Evolutionary conservation across 352 stramenopile species (phyloP), one percentile per base, ranked within the genome.

Genomic region (Phytophthora ramorum): DNA sequence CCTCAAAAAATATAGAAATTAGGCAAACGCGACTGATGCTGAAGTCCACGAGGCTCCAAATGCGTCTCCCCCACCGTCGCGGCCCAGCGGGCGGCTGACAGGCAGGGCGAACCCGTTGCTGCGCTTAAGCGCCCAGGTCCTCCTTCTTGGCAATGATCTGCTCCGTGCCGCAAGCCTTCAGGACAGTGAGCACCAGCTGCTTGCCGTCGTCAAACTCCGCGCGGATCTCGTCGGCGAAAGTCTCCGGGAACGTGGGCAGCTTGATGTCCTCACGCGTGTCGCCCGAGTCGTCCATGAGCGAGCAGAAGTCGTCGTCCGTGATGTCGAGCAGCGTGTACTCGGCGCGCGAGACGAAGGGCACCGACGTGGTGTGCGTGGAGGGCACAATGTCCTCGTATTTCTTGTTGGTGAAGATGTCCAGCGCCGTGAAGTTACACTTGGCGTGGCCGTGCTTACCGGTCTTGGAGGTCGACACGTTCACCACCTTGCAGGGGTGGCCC

Each of bases 351-450:
- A 99, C 97, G 73, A 99, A 98, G 52, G 98, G 98, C 67, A 99
- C 97, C 66, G 93, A 98, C 71, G 96, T 99, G 78, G 92, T 98
- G 90, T 99, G 98, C 61, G 98, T 98, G 70, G 98, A 99, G 55
- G 97, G 97, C 72, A 99, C 96, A 84, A 99, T 99, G 90, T 99
- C 98, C 81, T 99, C 97, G 66, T 98, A 93, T 95, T 99, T 99
- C 91, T 99, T 99, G 81, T 98, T 98, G 56, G 96, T 99, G 93
- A 99, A 99, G 83, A 99, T 99, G 87, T 99, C 97, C 34, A 97
- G 88, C 62, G 97, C 97, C 68, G 92, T 98, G 78, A 99, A 99
- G 93, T 99, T 99, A 75, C 96, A 99, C 92, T 99, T 99, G 73
- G 98, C 98, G 93, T 99, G 98, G 64, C 98, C 98, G 92, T 99